These are phyloP conservation scores for Polytolypa hystricis DNA, from an alignment of 2,329 filamentous ascomycete genomes.

Conservation along the genomic window DNA sequence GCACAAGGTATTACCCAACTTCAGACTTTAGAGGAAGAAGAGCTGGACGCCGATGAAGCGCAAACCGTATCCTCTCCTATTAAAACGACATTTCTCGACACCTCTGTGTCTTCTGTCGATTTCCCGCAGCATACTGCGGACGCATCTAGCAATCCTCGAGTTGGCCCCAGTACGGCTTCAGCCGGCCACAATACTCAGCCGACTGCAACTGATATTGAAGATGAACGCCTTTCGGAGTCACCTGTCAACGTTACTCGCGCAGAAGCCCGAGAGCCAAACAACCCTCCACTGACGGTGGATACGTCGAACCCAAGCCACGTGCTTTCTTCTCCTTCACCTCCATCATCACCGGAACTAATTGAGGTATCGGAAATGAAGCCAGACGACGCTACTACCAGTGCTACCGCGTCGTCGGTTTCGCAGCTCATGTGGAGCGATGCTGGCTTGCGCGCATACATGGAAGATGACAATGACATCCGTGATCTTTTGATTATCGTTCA, in stretches of 20 bases:
- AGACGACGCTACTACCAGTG: slow-evolving; percentile 37
- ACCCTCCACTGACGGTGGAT: slow-evolving; percentile 58
- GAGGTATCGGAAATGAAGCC: slow-evolving; percentile 20
- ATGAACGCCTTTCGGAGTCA: slow-evolving; percentile 53
- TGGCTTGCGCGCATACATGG: slow-evolving; percentile 77
- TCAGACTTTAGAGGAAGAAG: not conserved
- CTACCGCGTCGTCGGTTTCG: slow-evolving; percentile 46
- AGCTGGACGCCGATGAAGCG: slow-evolving; percentile 11
- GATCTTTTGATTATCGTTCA: slow-evolving; percentile 87
- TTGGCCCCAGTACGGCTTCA: not conserved
- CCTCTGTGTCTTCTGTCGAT: slow-evolving; percentile 5
- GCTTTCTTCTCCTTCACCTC: slow-evolving; percentile 36
- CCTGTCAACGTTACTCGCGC: slow-evolving; percentile 55
- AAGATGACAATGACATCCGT: slow-evolving; percentile 76
- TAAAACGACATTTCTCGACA: slow-evolving; percentile 6
- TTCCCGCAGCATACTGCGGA: slow-evolving; percentile 15
- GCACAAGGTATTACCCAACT: slow-evolving; percentile 10
- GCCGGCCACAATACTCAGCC: slow-evolving; percentile 11
- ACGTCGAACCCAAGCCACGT: slow-evolving; percentile 54
- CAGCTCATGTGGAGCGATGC: slow-evolving; percentile 71
- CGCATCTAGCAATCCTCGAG: slow-evolving; percentile 4
- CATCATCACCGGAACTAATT: slow-evolving; percentile 22
- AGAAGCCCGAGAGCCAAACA: slow-evolving; percentile 26
- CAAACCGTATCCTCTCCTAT: slow-evolving; percentile 8
- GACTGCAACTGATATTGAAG: slow-evolving; percentile 14